phyloP scores from a whole-genome alignment of 129 eudicot genomes.

The Helianthus tuberosus region DNA sequence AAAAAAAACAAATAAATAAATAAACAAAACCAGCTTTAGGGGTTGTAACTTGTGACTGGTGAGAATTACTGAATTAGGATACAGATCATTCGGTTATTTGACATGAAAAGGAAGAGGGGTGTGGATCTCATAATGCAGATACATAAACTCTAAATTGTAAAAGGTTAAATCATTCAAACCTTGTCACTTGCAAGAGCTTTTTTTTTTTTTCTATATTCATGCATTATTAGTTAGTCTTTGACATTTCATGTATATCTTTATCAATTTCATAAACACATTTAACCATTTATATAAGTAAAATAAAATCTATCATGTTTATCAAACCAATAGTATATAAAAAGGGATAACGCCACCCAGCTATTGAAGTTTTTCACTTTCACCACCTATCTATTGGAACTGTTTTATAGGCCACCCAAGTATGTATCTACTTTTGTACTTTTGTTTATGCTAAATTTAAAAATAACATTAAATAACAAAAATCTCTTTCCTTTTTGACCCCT shows the following conservation, averaged over 20 bases:
- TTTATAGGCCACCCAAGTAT: background rate
- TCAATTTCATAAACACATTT: background rate
- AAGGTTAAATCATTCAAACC: no score
- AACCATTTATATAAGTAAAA: background rate
- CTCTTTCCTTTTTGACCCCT: background rate
- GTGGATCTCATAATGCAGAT: no score
- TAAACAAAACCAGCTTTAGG: no score
- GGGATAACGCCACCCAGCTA: background rate
- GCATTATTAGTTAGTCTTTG: background rate
- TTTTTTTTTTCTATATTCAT: no score
- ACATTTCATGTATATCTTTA: background rate
- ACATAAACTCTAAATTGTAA: no score
- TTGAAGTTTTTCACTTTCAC: background rate
- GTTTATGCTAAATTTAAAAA: background rate
- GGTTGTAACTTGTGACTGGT: no score
- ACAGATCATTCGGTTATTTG: no score
- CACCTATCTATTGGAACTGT: background rate
- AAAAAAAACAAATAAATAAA: no score
- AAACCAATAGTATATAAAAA: background rate
- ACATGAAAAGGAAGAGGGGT: no score
- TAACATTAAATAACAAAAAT: background rate
- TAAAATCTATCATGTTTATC: background rate
- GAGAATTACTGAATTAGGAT: no score
- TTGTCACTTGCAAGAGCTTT: no score
- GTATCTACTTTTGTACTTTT: background rate